These are phyloP conservation scores for Dispira parvispora DNA, from an alignment of 192 early-diverging fungal genomes.

Conservation along the genomic window DNA sequence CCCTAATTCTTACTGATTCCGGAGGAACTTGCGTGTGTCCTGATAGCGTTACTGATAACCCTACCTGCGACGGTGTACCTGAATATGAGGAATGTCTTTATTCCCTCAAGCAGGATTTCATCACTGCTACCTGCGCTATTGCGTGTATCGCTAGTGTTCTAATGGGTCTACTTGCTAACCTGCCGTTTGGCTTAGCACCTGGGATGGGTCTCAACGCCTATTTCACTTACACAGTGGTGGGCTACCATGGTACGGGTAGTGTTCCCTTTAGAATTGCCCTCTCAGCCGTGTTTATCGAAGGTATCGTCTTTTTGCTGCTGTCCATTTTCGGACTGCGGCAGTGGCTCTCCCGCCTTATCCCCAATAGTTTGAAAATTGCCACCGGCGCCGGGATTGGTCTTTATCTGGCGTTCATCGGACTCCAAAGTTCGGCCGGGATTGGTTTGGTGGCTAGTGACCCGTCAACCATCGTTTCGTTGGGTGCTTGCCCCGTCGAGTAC, in stretches of 20 bases:
- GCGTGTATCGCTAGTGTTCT: conserved; percentile 43
- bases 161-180: conserved; percentile 54
- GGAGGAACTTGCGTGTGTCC: conserved; percentile 66
- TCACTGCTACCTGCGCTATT: conserved; percentile 54
- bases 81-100: conserved; percentile 47
- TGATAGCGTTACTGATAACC: conserved; percentile 24
- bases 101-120: conserved; percentile 44
- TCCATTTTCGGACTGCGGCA: conserved; percentile 65
- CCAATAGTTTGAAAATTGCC: conserved; percentile 51
- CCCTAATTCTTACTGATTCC: conserved; percentile 54
- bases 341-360: conserved; percentile 57
- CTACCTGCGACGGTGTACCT: conserved; percentile 35
- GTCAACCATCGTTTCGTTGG: conserved; percentile 53
- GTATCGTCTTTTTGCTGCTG: conserved; percentile 57
- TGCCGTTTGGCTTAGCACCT: conserved; percentile 65
- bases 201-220: conserved; percentile 75
- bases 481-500: conserved; percentile 39
- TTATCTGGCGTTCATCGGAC: conserved; percentile 61
- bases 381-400: conserved; percentile 61
- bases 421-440: conserved; percentile 66
- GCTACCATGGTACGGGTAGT: conserved; percentile 60
- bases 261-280: conserved; percentile 50
- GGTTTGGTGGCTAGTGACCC: conserved; percentile 44
- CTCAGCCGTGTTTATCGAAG: conserved; percentile 67
- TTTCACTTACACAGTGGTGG: conserved; percentile 71